A percentile compares a stretch with the other conserved stretches of the same genome.
phyloP scores from a whole-genome alignment of 2,329 filamentous ascomycete genomes.

The Fusarium temperatum region DNA sequence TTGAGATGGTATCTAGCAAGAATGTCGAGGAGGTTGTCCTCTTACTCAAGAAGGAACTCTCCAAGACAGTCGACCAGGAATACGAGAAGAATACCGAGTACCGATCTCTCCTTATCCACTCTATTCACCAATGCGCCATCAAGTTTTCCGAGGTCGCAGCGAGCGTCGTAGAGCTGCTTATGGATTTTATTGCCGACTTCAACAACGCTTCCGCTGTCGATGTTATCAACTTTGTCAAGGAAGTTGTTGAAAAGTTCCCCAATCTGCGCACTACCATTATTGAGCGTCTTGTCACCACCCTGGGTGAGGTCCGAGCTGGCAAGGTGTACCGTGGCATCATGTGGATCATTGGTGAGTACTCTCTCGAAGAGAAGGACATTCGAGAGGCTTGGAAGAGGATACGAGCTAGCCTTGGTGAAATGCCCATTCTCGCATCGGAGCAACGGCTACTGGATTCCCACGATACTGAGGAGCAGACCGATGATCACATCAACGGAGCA shows the following conservation, averaged over 20 bases:
- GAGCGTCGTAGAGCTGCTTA: slow-evolving; percentile 93
- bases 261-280: slow-evolving; percentile 88
- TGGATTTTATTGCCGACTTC: slow-evolving; percentile 99
- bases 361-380: slow-evolving; percentile 91
- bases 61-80: slow-evolving; percentile 97
- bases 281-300: slow-evolving; percentile 84
- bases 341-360: slow-evolving; percentile 99
- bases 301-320: slow-evolving; percentile 92
- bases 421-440: slow-evolving; percentile 94
- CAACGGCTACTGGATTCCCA: slow-evolving; percentile 90
- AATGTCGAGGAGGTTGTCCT: slow-evolving; percentile 98
- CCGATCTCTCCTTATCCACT: slow-evolving; percentile 92
- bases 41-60: slow-evolving; percentile 94
- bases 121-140: slow-evolving; percentile 98
- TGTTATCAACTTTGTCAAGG: slow-evolving; percentile 98
- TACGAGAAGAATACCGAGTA: slow-evolving; percentile 99
- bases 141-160: slow-evolving; percentile 98
- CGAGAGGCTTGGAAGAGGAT: slow-evolving; percentile 97
- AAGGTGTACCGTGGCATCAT: slow-evolving; percentile 97
- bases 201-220: slow-evolving; percentile 97
- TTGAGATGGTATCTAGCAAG: slow-evolving; percentile 99
- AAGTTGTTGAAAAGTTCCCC: slow-evolving; percentile 98
- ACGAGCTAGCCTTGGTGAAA: slow-evolving; percentile 91
- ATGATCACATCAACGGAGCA: slow-evolving; percentile 80
- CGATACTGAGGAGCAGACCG: slow-evolving; percentile 71